Percentiles rank a stretch among this genome's conserved stretches.
These are phyloP conservation scores for Vitis amurensis DNA, from an alignment of 164 flowering plant species.

Conservation along the genomic window DNA sequence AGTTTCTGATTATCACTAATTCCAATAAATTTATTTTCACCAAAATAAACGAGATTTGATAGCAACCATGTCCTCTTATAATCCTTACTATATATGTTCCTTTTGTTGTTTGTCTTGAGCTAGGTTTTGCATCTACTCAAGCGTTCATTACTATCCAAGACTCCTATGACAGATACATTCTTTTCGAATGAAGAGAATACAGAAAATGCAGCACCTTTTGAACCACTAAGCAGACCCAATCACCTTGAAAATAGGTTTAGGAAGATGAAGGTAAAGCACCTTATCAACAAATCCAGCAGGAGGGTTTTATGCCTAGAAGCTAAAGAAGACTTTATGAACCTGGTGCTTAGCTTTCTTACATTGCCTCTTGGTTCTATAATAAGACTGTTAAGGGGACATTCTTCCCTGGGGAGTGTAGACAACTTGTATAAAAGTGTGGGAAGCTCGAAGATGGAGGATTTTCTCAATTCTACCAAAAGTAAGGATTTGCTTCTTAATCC, in stretches of 20 bases:
- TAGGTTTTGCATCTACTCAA: constrained; percentile 15
- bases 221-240: no score
- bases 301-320: constrained; percentile 11
- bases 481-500: constrained; percentile 14
- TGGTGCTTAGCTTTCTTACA: constrained; percentile 14
- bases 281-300: constrained; percentile 6
- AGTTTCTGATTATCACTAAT: no score
- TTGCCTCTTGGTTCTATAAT: constrained; percentile 11
- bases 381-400: not conserved
- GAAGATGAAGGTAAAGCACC: not conserved
- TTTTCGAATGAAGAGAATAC: not conserved
- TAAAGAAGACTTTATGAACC: constrained; percentile 7
- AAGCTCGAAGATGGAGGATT: not conserved
- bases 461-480: constrained; percentile 4
- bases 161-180: constrained; percentile 8
- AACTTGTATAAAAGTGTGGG: constrained; percentile 18
- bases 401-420: constrained; percentile 9
- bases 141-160: not conserved
- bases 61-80: no score
- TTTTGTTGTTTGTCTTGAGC: not conserved
- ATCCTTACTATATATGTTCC: no score
- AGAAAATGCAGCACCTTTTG: no score
- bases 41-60: no score
- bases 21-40: no score
- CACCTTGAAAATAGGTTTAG: not conserved